phyloP scores from a whole-genome alignment of 306 rosid genomes.

The Gleditsia sinensis region DNA sequence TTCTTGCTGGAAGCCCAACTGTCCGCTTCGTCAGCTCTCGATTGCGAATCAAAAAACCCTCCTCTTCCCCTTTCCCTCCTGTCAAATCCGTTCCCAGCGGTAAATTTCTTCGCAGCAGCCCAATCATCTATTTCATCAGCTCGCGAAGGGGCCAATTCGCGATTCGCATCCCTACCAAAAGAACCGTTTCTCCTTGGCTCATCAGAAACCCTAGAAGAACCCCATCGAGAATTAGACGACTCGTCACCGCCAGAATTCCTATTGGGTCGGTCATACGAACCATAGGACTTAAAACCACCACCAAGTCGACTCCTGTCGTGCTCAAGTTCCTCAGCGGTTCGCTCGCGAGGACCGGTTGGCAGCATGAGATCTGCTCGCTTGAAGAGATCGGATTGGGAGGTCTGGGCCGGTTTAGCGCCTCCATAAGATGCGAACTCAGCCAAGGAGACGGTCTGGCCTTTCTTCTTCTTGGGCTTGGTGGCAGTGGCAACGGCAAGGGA shows the following conservation, averaged over 20 bases:
- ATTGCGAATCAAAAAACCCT: conserved; percentile 72
- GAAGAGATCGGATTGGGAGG: conserved; percentile 28
- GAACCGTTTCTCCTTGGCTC: conserved; percentile 50
- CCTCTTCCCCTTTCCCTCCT: conserved; percentile 54
- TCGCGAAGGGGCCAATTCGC: conserved; percentile 70
- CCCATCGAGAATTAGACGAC: conserved; percentile 69
- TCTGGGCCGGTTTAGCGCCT: conserved; percentile 40
- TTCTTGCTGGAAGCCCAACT: conserved; percentile 82
- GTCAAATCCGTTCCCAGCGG: conserved; percentile 61
- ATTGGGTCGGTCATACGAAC: conserved; percentile 32
- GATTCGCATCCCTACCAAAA: conserved; percentile 54
- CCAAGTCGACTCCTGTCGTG: conserved; percentile 57
- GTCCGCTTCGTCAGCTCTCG: conserved; percentile 85
- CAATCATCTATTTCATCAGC: conserved; percentile 92
- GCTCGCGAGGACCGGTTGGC: conserved; percentile 87
- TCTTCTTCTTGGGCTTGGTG: conserved; percentile 85
- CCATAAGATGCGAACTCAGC: conserved; percentile 64
- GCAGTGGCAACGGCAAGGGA: conserved; percentile 84
- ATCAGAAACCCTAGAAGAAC: conserved; percentile 71
- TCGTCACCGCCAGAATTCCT: conserved; percentile 54
- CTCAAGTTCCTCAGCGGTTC: conserved; percentile 88
- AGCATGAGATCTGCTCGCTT: conserved; percentile 59
- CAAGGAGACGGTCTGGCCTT: conserved; percentile 57
- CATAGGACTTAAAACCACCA: conserved; percentile 62
- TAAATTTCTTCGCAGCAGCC: conserved; percentile 73